phyloP scores from a whole-genome alignment of 2,329 filamentous ascomycete genomes.

The Fusarium liriodendri region DNA sequence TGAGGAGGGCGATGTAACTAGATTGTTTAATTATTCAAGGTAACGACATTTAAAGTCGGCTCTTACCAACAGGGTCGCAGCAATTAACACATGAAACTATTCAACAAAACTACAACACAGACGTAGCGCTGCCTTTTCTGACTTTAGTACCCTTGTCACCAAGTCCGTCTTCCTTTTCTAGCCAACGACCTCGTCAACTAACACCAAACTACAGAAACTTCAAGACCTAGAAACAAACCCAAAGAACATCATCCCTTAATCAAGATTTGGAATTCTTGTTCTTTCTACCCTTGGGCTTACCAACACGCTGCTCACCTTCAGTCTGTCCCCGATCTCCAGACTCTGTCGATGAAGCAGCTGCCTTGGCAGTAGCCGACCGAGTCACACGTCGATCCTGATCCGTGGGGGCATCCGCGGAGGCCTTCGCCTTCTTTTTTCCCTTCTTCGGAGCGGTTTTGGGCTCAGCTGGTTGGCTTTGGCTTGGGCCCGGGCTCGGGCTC shows the following conservation, averaged over 20 bases:
- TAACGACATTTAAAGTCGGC: neutral
- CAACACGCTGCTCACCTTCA: neutral
- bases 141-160: neutral
- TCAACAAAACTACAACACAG: neutral
- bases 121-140: neutral
- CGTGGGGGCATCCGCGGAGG: no score
- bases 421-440: no score
- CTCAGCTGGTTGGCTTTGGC: no score
- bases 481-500: no score
- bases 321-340: neutral
- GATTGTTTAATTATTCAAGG: neutral
- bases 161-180: neutral
- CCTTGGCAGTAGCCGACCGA: no score
- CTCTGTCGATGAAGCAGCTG: neutral
- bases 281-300: neutral
- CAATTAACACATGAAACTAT: neutral
- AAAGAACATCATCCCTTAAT: neutral
- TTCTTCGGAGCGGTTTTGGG: no score
- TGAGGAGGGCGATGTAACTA: neutral
- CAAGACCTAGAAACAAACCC: no score
- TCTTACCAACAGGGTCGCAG: neutral
- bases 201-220: neutral
- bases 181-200: neutral
- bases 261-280: neutral
- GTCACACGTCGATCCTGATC: no score